Evolutionary conservation across 768 basidiomycete species (phyloP), one percentile per base, ranked within the genome.

Genomic region (Amanita inopinata): DNA sequence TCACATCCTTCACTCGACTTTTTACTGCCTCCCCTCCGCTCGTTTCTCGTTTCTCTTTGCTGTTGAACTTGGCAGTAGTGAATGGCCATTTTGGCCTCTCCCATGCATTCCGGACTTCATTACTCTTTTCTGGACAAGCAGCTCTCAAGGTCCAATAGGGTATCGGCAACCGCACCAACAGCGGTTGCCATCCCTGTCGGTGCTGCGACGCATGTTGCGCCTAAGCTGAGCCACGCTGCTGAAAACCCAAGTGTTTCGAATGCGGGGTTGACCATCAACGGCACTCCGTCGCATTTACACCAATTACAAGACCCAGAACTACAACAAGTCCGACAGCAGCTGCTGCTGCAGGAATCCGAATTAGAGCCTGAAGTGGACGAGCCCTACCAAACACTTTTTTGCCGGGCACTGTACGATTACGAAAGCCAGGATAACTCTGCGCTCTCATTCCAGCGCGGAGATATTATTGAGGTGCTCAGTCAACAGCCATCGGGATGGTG

Each of bases 401-500:
- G 93, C 56, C 78, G 83, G 38, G 94, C 94, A 3, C 69, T 90
- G 41, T 99, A 94, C 59, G 86, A 91, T 64, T 93, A 92, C 60
- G 72, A 80, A 51, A 81, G 87, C n/a, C 69, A 83, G 54, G 92
- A 97, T 52, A 69, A 77, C 33, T 90, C 91, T 2, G 86, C 94
- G 0, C 75, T 99, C 33, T 87, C 87, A 11, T 98, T 99, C 60
- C 69, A 60, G 48, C 78, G 75, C 51, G 84, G 81, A 49, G 92
- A 97, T 56, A 74, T 97, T 51, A 96, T 99, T 50, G 90, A 97
- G 60, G 90, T 98, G 46, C 71, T 94, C 40, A 87, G 84, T 8
- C 83, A 81, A 53, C 78, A 97, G 42, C 85, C 88, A 27, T 87
- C 87, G 3, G 94, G 94, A 11, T 99, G 94, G 94, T 97, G 93